Percentiles rank a stretch among this genome's conserved stretches.
phyloP scores from a whole-genome alignment of 176 grass and related monocot genomes.

The Canna indica region DNA sequence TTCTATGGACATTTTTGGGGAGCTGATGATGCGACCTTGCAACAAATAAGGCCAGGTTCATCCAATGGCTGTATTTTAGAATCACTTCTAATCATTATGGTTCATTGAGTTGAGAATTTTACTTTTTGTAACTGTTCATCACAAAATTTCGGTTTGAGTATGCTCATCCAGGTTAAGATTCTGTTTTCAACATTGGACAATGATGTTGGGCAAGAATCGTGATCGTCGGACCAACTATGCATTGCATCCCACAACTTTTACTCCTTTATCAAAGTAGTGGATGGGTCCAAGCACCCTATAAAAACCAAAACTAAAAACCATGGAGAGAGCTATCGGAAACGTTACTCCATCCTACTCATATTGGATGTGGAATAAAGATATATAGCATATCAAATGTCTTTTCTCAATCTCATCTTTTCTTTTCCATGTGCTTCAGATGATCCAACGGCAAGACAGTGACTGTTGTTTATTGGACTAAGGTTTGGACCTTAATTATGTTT shows the following conservation, averaged over 20 bases:
- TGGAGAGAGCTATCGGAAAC: background rate
- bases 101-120: background rate
- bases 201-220: slow-evolving; percentile 10
- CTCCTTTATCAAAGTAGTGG: slow-evolving; percentile 16
- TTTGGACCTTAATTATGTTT: background rate
- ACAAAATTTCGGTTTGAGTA: background rate
- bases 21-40: background rate
- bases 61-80: background rate
- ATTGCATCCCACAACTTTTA: slow-evolving; percentile 7
- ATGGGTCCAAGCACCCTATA: slow-evolving; percentile 5
- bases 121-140: background rate
- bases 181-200: slow-evolving; percentile 8
- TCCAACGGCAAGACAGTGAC: background rate
- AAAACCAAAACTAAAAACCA: slow-evolving; percentile 3
- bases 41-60: background rate
- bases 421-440: background rate
- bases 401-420: background rate
- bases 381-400: background rate
- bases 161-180: slow-evolving; percentile 4
- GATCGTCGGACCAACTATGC: slow-evolving; percentile 2
- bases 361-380: slow-evolving; percentile 3
- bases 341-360: slow-evolving; percentile 3
- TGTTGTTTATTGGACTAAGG: background rate
- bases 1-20: background rate
- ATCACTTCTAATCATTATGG: background rate